phyloP scores from a whole-genome alignment of 306 rosid species.

The Castanopsis chinensis region DNA sequence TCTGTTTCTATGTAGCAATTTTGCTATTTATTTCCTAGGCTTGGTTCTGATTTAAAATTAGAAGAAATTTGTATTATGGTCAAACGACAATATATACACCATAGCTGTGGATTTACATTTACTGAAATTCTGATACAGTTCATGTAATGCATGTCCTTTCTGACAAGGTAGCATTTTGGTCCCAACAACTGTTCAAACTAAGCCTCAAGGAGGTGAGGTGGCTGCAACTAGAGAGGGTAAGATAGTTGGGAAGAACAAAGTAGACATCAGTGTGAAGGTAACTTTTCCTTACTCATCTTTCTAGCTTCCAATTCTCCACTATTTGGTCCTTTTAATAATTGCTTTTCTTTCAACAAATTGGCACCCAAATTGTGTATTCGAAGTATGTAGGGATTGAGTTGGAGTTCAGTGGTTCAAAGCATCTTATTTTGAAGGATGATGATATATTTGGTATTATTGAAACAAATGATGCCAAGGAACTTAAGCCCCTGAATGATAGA shows the following conservation, averaged over 20 bases:
- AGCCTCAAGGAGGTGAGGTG: constrained; percentile 97
- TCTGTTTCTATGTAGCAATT: not conserved
- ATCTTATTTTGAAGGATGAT: constrained; percentile 85
- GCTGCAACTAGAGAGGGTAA: constrained; percentile 91
- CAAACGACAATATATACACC: not conserved
- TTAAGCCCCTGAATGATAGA: constrained; percentile 84
- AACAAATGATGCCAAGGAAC: constrained; percentile 85
- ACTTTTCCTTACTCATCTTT: not conserved
- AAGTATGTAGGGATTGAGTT: constrained; percentile 88
- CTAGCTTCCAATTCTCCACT: not conserved
- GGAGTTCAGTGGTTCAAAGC: constrained; percentile 86
- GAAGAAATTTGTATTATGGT: not conserved
- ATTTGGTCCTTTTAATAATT: not conserved
- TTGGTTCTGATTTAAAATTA: not conserved
- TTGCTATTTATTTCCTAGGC: not conserved
- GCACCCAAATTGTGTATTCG: constrained; percentile 81
- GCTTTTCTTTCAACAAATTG: constrained; percentile 44
- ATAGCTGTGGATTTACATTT: not conserved
- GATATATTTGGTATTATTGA: constrained; percentile 88
- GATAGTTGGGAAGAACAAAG: constrained; percentile 59
- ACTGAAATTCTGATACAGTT: not conserved
- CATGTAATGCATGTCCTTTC: constrained; percentile 4
- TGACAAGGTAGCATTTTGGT: constrained; percentile 33
- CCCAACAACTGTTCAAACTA: constrained; percentile 75
- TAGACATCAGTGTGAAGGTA: constrained; percentile 74